These are phyloP conservation scores for Dothideomycetidae sp. DNA, from an alignment of 2,329 filamentous ascomycete genomes.

Conservation along the genomic window DNA sequence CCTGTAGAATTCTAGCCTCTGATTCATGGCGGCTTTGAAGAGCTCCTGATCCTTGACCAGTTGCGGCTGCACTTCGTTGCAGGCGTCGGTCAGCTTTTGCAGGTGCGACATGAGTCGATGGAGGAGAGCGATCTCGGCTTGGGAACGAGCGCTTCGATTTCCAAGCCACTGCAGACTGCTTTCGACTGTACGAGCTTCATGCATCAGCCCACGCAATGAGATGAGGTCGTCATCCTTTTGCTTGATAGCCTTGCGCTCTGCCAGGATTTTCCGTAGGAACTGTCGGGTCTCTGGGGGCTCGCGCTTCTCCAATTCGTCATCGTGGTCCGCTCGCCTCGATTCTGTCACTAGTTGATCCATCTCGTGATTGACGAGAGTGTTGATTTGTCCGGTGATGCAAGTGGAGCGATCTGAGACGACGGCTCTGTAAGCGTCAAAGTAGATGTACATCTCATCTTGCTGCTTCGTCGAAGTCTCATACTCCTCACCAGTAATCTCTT, in stretches of 20 bases:
- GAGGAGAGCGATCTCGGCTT: conserved; percentile 51
- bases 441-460: conserved; percentile 80
- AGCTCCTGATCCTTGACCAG: conserved; percentile 59
- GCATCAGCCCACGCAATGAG: conserved; percentile 57
- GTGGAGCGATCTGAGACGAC: conserved; percentile 66
- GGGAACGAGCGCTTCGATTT: conserved; percentile 39
- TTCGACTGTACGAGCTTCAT: conserved; percentile 51
- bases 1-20: conserved; percentile 74
- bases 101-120: conserved; percentile 47
- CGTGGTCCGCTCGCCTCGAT: conserved; percentile 46
- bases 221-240: conserved; percentile 39
- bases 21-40: conserved; percentile 69
- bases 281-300: conserved; percentile 37
- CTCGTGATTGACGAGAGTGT: conserved; percentile 61
- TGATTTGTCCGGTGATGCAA: conserved; percentile 62
- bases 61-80: conserved; percentile 36
- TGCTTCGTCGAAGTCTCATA: conserved; percentile 75
- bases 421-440: conserved; percentile 63
- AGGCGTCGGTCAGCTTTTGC: conserved; percentile 37
- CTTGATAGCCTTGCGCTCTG: conserved; percentile 30
- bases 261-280: conserved; percentile 38
- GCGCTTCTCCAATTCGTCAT: conserved; percentile 26
- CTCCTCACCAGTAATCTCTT: conserved; percentile 73
- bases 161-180: conserved; percentile 46
- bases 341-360: conserved; percentile 31